Evolutionary conservation across 306 rosid species (phyloP).

Genomic region (Nissolia schottii): DNA sequence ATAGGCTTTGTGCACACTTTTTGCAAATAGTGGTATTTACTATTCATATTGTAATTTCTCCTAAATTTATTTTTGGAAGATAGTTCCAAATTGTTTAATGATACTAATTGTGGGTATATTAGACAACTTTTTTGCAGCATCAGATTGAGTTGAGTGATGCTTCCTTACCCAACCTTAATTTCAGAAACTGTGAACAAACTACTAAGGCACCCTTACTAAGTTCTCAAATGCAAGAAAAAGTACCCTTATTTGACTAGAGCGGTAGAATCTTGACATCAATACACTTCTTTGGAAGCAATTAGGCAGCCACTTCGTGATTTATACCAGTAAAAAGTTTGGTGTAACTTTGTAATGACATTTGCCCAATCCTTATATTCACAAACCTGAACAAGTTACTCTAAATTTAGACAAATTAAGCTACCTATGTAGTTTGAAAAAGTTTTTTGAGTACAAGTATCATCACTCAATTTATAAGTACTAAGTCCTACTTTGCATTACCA

Average conservation of each 20-base stretch:
- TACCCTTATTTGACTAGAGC: neutral
- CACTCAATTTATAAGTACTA: neutral
- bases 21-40: neutral
- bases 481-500: neutral
- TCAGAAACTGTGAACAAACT: neutral
- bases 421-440: neutral
- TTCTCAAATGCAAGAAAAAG: neutral
- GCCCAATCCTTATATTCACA: neutral
- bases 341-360: neutral
- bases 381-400: neutral
- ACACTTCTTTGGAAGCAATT: neutral
- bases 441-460: neutral
- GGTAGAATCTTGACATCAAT: neutral
- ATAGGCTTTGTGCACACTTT: neutral
- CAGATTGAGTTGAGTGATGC: neutral
- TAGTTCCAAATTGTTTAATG: neutral
- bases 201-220: neutral
- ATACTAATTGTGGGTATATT: neutral
- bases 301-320: neutral
- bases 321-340: neutral
- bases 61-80: neutral
- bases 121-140: neutral
- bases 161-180: neutral
- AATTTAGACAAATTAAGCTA: neutral
- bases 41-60: neutral